Evolutionary conservation across 768 basidiomycete genomes (phyloP), one percentile per base, ranked within the genome.

Genomic region (Boletus barrowsii): DNA sequence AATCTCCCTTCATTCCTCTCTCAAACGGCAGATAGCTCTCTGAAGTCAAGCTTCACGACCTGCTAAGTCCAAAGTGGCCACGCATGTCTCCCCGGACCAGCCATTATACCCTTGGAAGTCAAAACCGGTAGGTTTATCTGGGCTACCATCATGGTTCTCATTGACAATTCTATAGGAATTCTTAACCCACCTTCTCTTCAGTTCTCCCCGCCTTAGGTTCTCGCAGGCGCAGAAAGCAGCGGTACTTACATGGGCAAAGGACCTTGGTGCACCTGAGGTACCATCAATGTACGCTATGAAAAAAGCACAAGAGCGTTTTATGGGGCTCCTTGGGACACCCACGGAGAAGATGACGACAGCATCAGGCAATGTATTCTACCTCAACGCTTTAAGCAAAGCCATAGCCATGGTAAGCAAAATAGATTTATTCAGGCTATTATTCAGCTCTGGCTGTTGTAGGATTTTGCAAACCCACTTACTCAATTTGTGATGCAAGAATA

Each of bases 151-250:
- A 5, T 24, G 4, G 5, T 4, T 5, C 26, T 18, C n/a, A 33
- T 22, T 50, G 40, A 55, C 10, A 6, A 3, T 17, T 24, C 8
- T 47, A 75, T 13, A 71, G 69, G 57, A 66, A 42, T 68, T 72
- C 47, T 47, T 62, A 9, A 72, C 64, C 0, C 60, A 67, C 35
- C 42, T 72, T 10, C 55, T 74, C 7, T 74, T 74, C 44, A 68
- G 62, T 36, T 73, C 71, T 3, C 62, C 70, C 0, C 49, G 50
- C 15, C 56, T 72, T 0, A 59, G 61, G 20, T 74, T 75, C 48
- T 75, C 67, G 2, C 49, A 57, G 5, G 51, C 54, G 5, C 71
- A 74, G 45, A 60, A 74, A 50, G 54, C 41, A 17, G 68, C 67
- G 1, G 49, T 74, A 7, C 48, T 73, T 3, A 39, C 33, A 0